Conservation (phyloP, 2,329 filamentous ascomycete genomes). For the Epichloe sibirici region DNA sequence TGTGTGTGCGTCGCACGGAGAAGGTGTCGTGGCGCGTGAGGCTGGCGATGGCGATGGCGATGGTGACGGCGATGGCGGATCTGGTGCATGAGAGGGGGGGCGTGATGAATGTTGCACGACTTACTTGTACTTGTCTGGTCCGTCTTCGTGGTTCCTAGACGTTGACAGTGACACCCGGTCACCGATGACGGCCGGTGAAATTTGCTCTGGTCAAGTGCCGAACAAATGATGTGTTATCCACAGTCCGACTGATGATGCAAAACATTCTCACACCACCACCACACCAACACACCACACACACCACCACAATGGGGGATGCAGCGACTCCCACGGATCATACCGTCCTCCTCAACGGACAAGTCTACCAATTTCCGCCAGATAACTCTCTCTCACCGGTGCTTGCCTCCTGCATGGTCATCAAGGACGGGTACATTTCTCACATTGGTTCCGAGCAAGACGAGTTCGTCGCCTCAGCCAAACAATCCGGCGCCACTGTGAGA, state of each 20-base stretch:
- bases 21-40: background rate
- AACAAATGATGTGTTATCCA: background rate
- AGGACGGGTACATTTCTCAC: constrained; percentile 21
- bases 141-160: no score
- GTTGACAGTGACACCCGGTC: background rate
- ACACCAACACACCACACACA: background rate
- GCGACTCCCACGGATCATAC: background rate
- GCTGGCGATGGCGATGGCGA: constrained; percentile 15
- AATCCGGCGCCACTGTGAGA: constrained; percentile 11
- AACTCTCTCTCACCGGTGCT: constrained; percentile 4
- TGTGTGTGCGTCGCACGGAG: background rate
- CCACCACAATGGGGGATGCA: constrained; percentile 7
- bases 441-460: constrained; percentile 19
- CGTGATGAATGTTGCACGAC: constrained; percentile 9
- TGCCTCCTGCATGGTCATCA: constrained; percentile 19
- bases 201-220: background rate
- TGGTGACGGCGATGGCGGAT: constrained; percentile 17
- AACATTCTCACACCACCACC: background rate
- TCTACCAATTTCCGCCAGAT: constrained; percentile 9
- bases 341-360: constrained; percentile 12
- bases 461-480: constrained; percentile 12
- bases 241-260: background rate
- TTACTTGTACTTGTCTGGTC: no score
- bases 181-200: background rate
- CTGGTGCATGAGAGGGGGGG: constrained; percentile 18